Evolutionary conservation across 495 filamentous ascomycete species (phyloP).

Genomic region (Hypoxylon cercidicola): DNA sequence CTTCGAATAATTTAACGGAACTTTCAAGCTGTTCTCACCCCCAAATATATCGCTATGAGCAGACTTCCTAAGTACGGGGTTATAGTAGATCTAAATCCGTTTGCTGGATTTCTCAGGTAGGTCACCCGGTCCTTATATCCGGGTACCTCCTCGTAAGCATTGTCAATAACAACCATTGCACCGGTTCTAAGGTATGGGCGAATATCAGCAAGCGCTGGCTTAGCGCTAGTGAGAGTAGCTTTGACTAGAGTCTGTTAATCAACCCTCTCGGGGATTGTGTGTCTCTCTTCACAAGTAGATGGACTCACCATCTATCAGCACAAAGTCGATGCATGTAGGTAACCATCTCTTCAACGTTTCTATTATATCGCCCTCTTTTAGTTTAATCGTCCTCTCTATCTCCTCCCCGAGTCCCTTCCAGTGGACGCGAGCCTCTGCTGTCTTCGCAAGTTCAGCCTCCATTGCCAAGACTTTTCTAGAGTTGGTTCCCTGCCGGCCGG

Average conservation of each 20-base stretch:
- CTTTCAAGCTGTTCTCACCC: conserved; percentile 6
- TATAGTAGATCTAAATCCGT: conserved; percentile 43
- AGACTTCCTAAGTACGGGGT: conserved; percentile 33
- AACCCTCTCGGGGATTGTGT: neutral
- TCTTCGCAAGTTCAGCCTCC: conserved; percentile 63
- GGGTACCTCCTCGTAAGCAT: too few relatives aligned
- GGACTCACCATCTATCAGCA: conserved; percentile 65
- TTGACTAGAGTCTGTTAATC: conserved; percentile 54
- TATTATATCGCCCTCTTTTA: conserved; percentile 63
- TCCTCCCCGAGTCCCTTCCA: conserved; percentile 59
- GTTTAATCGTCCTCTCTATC: conserved; percentile 59
- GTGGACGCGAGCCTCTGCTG: conserved; percentile 54
- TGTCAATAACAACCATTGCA: conserved; percentile 63
- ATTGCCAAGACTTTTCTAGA: conserved; percentile 62
- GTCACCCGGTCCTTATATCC: conserved; percentile 48
- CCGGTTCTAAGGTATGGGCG: conserved; percentile 57
- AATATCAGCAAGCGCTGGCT: conserved; percentile 58
- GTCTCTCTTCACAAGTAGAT: neutral
- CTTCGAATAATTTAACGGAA: too few relatives aligned
- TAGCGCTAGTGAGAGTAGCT: conserved; percentile 57
- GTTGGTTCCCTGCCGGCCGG: neutral
- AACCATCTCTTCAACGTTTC: conserved; percentile 59
- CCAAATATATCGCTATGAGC: conserved; percentile 31
- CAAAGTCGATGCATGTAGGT: conserved; percentile 60
- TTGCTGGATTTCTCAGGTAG: conserved; percentile 41